These are phyloP conservation scores for Claviceps monticola DNA, from an alignment of 2,329 filamentous ascomycete genomes.

Conservation along the genomic window DNA sequence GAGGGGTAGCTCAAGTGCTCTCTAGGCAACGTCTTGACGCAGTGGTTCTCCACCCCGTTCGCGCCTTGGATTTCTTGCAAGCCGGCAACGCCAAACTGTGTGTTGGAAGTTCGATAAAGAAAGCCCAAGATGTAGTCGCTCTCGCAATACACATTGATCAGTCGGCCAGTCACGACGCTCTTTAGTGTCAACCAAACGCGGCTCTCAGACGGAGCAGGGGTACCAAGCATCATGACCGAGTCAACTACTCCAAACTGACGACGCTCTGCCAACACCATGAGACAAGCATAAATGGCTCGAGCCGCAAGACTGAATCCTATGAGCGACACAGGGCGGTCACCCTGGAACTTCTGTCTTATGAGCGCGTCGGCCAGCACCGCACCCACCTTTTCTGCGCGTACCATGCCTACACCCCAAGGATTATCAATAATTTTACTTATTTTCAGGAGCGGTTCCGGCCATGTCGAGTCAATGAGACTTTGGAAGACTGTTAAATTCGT, in stretches of 20 bases:
- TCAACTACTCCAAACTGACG: constrained; percentile 78
- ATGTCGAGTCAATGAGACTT: constrained; percentile 42
- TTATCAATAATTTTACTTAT: constrained; percentile 67
- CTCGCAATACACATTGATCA: constrained; percentile 84
- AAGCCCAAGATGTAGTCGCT: constrained; percentile 84
- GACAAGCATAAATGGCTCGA: constrained; percentile 70
- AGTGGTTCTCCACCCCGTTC: constrained; percentile 50
- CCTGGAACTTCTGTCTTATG: constrained; percentile 62
- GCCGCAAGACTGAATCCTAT: constrained; percentile 75
- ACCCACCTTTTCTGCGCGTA: constrained; percentile 59
- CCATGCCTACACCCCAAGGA: constrained; percentile 63
- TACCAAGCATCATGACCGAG: constrained; percentile 71
- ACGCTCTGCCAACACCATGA: constrained; percentile 66
- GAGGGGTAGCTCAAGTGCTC: constrained; percentile 60
- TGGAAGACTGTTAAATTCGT: constrained; percentile 30
- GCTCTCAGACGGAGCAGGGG: constrained; percentile 59
- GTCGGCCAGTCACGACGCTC: constrained; percentile 63
- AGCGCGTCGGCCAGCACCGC: constrained; percentile 66
- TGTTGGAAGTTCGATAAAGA: constrained; percentile 68
- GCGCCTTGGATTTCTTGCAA: constrained; percentile 61
- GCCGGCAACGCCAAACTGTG: constrained; percentile 74
- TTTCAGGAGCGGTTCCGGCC: constrained; percentile 51
- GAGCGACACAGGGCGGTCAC: constrained; percentile 66
- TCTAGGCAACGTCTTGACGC: constrained; percentile 50
- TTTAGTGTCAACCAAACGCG: constrained; percentile 66